Evolutionary conservation across 2,329 filamentous ascomycete genomes (phyloP).

Genomic region (Trichoderma semiorbis): DNA sequence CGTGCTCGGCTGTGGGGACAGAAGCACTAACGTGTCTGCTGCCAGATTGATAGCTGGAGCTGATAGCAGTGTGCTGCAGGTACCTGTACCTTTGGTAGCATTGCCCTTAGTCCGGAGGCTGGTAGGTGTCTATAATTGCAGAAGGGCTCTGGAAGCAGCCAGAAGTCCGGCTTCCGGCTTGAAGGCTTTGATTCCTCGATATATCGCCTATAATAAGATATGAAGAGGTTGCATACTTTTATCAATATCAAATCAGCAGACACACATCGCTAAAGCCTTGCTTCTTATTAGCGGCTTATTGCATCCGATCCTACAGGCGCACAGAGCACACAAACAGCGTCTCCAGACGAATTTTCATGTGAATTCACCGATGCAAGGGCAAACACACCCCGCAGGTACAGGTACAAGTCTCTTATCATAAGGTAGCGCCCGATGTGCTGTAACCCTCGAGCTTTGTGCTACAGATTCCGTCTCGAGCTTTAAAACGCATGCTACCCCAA

Average conservation of each 20-base stretch:
- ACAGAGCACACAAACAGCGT: not conserved
- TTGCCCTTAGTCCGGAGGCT: not conserved
- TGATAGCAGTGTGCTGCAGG: not conserved
- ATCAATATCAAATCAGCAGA: not conserved
- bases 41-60: not conserved
- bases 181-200: not conserved
- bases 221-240: not conserved
- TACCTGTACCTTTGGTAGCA: not conserved
- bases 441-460: not conserved
- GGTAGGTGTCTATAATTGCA: not conserved
- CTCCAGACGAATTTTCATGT: not conserved
- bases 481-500: not conserved
- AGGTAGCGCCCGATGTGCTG: not conserved
- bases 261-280: not conserved
- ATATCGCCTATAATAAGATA: not conserved
- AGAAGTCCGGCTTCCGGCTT: not conserved
- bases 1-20: constrained; percentile 8
- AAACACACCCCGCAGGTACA: constrained; percentile 6
- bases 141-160: not conserved
- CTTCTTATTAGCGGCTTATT: not conserved
- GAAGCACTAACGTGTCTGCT: not conserved
- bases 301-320: not conserved
- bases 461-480: not conserved
- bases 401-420: not conserved
- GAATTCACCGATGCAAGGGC: constrained; percentile 2